Evolutionary conservation across 495 filamentous ascomycete species (phyloP), one percentile per base, ranked within the genome.

Genomic region (Penicillium cosmopolitanum): DNA sequence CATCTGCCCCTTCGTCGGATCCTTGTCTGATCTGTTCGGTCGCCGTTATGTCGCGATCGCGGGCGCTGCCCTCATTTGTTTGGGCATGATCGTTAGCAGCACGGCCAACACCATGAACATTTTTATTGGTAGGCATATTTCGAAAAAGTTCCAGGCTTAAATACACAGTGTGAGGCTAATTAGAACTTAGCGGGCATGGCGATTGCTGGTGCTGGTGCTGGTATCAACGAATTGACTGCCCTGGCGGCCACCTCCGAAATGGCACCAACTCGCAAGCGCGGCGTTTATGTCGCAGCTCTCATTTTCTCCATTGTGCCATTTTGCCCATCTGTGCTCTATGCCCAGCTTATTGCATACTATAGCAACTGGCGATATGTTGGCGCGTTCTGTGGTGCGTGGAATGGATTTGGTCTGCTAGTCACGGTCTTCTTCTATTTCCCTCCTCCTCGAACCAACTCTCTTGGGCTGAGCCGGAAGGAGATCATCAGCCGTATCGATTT

Each of bases 1-100:
- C 48, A 82, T 91, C 11, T 89, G 86, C 53, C 88, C 88, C 9
- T 91, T 91, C 57, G 88, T 91, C 23, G 88, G 88, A 5, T 84
- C 83, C 19, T 63, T 91, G 1, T 91, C 88, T 5, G 88, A 91
- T 76, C 67, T 91, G 8, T 67, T 89, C 47, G 88, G 88, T 34
- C 84, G 88, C 58, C 82, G 87, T 56, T 87, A 81, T 66, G 85
- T 90, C 19, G 88, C 88, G 23, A 75, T 90, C 34, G 66, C 81
- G 16, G 89, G 88, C 2, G 81, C 79, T 11, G 47, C 67, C 9
- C 80, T 87, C 28, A 74, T 90, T 55, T 79, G 87, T 43, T 50
- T 90, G 34, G 89, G 87, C n/a, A 86, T 87, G 74, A 84, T 89
- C 34, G 75, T 91, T 25, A 82, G 80, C 60, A 82, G 82, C 25